Evolutionary conservation across 179 eudicot species (phyloP), one percentile per base, ranked within the genome.

Genomic region (Beta macrorhiza): DNA sequence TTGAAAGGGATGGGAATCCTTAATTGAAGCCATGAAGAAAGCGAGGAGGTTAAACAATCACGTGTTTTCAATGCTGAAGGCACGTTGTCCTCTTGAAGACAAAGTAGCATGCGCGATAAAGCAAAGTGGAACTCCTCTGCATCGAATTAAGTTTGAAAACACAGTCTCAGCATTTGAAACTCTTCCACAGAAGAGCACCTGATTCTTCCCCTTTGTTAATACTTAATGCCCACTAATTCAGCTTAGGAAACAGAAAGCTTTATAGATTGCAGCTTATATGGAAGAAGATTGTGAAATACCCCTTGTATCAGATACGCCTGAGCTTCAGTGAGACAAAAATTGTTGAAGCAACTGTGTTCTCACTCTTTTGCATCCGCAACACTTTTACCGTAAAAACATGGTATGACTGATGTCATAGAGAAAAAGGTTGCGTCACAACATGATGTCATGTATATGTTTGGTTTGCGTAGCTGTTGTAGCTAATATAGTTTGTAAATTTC

Each of bases 31-130:
- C 70, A 94, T 96, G 98, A 96, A 92, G 92, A 96, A 94, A 88
- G 93, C 96, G 25, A 84, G 99, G 85, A 90, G 99, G 83, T 75
- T 96, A 84, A 96, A 96, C 84, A 94, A 92, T 84, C 98, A 96
- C 19, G 99, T 96, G 53, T 94, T 94, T 85, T 94, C 99, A 32
- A 92, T 96, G 97, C 87, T 96, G 78, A 96, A 96, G 85, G 98
- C 98, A 0, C 93, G 99, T n/a, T 96, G 99, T 84, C 99, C 99
- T 5, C 90, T 96, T 17, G 99, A 96, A 87, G 99, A 96, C 88
- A 96, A 96, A 84, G 97, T 90, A 72, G 98, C 99, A 56, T 96
- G 94, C 72, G 99, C 99, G n/a, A 96, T 96, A 70, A 96, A 94
- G 91, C 98, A 96, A 87, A 96, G 99, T 70, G 99, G 99, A 17